Conservation (phyloP, 2,329 filamentous ascomycete genomes). For the Sporothrix curviconia region DNA sequence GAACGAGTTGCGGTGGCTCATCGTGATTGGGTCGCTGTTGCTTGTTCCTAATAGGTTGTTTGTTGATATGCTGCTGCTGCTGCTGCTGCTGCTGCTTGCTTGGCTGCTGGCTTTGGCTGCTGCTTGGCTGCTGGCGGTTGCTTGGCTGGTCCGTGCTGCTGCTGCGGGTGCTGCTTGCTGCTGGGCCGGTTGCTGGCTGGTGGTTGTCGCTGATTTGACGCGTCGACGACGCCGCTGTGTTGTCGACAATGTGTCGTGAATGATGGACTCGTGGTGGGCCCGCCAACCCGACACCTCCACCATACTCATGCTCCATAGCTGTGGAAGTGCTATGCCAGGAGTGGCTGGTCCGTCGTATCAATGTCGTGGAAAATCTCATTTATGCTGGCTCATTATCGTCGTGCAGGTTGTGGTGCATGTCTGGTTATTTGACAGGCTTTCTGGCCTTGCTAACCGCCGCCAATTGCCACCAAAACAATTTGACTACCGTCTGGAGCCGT, state of each 20-base stretch:
- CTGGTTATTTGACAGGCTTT: too few relatives aligned
- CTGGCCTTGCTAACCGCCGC: too few relatives aligned
- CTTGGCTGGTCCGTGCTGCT: neutral
- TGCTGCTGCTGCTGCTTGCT: neutral
- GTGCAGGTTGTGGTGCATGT: neutral
- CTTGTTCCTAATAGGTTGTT: too few relatives aligned
- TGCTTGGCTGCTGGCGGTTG: neutral
- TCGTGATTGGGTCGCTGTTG: too few relatives aligned
- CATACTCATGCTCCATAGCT: neutral
- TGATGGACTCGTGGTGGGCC: slow-evolving; percentile 5
- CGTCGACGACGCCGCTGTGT: slow-evolving; percentile 14
- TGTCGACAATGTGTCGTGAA: slow-evolving; percentile 13
- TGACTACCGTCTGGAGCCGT: too few relatives aligned
- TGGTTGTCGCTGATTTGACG: slow-evolving; percentile 13
- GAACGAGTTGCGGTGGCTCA: too few relatives aligned
- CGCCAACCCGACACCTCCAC: neutral
- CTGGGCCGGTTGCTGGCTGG: neutral
- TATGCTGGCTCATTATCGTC: slow-evolving; percentile 3
- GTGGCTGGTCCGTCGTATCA: too few relatives aligned
- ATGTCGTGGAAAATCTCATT: too few relatives aligned
- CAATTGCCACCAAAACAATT: too few relatives aligned
- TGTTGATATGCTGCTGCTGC: too few relatives aligned
- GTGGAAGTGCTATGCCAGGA: too few relatives aligned
- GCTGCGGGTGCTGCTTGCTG: neutral
- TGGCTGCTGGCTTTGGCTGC: neutral